A percentile compares a stretch with the other conserved stretches of the same genome.
phyloP scores from a whole-genome alignment of 2,329 filamentous ascomycete genomes.

The Thelonectria discophora region DNA sequence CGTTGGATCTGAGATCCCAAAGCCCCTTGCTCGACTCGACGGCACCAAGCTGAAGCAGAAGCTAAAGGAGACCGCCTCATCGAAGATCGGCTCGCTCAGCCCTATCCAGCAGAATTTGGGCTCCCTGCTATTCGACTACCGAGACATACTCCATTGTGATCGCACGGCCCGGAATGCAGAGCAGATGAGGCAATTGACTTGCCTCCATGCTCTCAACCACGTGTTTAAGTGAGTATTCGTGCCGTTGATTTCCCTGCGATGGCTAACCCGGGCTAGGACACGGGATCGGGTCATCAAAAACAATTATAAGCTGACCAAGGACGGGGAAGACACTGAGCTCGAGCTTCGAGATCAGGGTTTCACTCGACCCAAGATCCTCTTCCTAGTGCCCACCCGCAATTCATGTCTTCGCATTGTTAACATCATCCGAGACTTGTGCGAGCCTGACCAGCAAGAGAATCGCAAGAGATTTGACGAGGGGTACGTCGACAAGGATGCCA shows the following conservation, averaged over 20 bases:
- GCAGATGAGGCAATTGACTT: constrained; percentile 74
- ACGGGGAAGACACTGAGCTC: constrained; percentile 69
- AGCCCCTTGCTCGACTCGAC: constrained; percentile 50
- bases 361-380: constrained; percentile 90
- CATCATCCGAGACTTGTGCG: constrained; percentile 76
- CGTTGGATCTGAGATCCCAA: constrained; percentile 43
- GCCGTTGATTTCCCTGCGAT: neutral
- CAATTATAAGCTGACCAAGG: constrained; percentile 78
- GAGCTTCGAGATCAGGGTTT: constrained; percentile 94
- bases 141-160: constrained; percentile 80
- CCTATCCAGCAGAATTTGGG: constrained; percentile 71
- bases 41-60: constrained; percentile 75
- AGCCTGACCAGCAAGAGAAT: constrained; percentile 93
- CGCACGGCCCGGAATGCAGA: constrained; percentile 75
- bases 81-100: constrained; percentile 66
- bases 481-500: constrained; percentile 72
- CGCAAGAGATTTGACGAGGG: constrained; percentile 89
- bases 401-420: constrained; percentile 83
- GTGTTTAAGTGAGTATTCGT: constrained; percentile 74
- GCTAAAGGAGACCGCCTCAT: constrained; percentile 63
- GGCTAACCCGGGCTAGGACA: constrained; percentile 61
- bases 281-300: constrained; percentile 93
- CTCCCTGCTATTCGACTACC: constrained; percentile 81
- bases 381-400: constrained; percentile 88
- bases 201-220: constrained; percentile 89